Base-by-base conservation (phyloP, 257 asterid species). In the Fraxinus pennsylvanica region DNA sequence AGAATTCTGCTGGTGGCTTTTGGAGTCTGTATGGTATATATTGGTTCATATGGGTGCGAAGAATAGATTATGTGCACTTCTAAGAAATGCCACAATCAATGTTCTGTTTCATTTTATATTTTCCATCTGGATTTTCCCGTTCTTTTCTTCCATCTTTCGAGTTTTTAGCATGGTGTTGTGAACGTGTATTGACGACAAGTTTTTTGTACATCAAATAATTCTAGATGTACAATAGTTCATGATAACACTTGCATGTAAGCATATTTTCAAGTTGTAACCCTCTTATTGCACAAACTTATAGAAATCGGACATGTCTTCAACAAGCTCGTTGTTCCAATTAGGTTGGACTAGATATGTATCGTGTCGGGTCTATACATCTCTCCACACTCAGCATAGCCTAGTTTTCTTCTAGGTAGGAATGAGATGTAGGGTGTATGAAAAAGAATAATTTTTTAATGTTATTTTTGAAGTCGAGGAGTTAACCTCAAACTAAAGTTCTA, bases 1-100 rank as follows among this genome's bases (percentile, higher is more conserved):
- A 32, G 54, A 9, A 33, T 80, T 63, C 19, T 22, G 69, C 35
- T 63, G 33, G 33, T 63, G 69, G 69, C 36, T 27, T 3, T 27
- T 27, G 69, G 36, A 63, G 69, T 63, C 36, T 63, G 19, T 63
- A 63, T 63, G 69, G 69, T 63, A 63, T 63, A 63, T 22, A 25
- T 22, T 9, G 35, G 69, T 63, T 63, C 69, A 25, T 12, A 63
- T 63, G 6, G 69, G 17, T 63, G 69, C 69, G 27, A 63, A n/a
- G 25, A 63, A 63, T 63, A 63, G 69, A 63, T 63, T 27, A 63
- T 22, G 35, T 25, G 69, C 69, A 63, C 69, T 63, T 63, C 17
- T 63, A 27, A 10, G 36, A 25, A 63, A 9, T 63, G 69, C 36
- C 69, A 27, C 69, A 12, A 27, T 63, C 17, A 27, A 63, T 10